Base-by-base conservation (phyloP, 768 basidiomycete species). In the Pleurotus tuber-regium region DNA sequence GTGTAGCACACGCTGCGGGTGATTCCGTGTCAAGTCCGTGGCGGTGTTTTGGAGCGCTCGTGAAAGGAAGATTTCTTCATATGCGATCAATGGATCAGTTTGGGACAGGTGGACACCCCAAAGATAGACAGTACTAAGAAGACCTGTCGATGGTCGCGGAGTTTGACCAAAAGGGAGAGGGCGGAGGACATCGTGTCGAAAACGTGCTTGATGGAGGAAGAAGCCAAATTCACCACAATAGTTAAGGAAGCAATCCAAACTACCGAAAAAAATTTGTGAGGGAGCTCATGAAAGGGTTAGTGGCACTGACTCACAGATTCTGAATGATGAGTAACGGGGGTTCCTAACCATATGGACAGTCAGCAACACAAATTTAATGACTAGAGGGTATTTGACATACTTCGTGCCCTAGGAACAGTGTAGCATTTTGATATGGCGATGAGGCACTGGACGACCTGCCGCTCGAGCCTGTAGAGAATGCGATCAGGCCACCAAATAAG, bases 141-240 rank as follows among this genome's bases (percentile, higher is more conserved):
- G 66, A 3, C 77, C 76, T 8, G 77, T 74, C 4, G 78, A 66
- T 16, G 79, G 78, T 2, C 78, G 65, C 31, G 73, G 68, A 3
- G 72, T 68, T 38, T 78, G 72, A 0, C 78, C 74, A 43, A 82
- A 70, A 1, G 76, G 70, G 38, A 75, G 73, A 1, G 71, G 64
- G 11, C 86, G 70, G 43, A 86, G 70, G 5, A 71, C 66, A 3
- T 73, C 65, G 30, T 70, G 68, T 40, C 75, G 75, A 55, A 84
- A 77, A 26, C 81, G 74, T 6, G 72, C 51, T 5, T 65, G 58
- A 51, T 74, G 66, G 50, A 91, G 77, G 64, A 89, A 90, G 60
- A 89, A 82, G 4, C 85, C 85, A 52, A 87, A 74, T 57, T 82
- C 76, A 29, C 70, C 62, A 0, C 78, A 74, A 57, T 87, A 74